Base-by-base conservation (phyloP, 495 filamentous ascomycete species). In the Xylaria nigripes region DNA sequence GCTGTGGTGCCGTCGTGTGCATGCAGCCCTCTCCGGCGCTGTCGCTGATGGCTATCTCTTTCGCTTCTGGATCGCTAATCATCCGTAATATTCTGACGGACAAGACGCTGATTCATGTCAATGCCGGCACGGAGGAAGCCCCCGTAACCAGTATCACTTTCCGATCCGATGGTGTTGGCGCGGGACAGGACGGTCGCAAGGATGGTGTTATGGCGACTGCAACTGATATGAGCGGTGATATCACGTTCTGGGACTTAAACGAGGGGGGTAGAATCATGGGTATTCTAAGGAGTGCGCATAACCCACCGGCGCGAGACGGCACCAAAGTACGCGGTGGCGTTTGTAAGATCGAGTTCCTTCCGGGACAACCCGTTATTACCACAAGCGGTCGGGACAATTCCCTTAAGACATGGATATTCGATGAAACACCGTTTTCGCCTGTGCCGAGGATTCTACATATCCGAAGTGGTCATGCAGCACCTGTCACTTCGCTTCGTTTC, bases 171-270 rank as follows among this genome's bases (percentile, higher is more conserved):
- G 87, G 86, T n/a, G 68, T 85, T 25, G 93, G 95, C 19, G 92
- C 92, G 7, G 92, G 93, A 1, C 82, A 87, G 45, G 90, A 95
- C 68, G 90, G 91, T 3, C 81, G 80, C 47, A 80, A 80, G 55
- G 74, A 86, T 12, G 89, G 91, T 43, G 86, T 87, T 42, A 93
- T 94, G 91, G 92, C 86, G 42, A 95, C 87, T 5, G 83, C 83
- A 12, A 84, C 83, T 10, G 66, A 71, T 27, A 72, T 76, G 6
- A 87, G 77, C 59, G 90, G 92, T 13, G 91, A 96, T 71, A 80
- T 97, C 40, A 95, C 88, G 1, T 80, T 99, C 55, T 99, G 94
- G 94, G 92, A 97, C 68, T 76, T 99, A 46, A 93, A 95, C 58
- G 76, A 86, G 18, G 90, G 89, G 2, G 89, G 90, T 4, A 81